Evolutionary conservation across 106 monocot genomes (phyloP), one percentile per base, ranked within the genome.

Genomic region (Narthecium ossifragum): DNA sequence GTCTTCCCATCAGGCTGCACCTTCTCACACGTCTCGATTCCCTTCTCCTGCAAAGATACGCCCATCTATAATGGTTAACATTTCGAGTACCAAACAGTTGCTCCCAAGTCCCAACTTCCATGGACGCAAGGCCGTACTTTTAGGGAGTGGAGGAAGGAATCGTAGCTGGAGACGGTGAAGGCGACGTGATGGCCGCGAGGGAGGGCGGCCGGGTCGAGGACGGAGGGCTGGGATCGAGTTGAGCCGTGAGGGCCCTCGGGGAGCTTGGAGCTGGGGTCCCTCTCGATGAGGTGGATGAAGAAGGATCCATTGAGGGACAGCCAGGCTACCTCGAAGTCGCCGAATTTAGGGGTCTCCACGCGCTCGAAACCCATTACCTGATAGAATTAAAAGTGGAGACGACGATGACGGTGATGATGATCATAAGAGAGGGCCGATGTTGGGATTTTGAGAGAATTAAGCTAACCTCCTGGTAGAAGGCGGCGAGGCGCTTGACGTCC

Each of bases 1-100:
- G 92, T 88, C 64, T 73, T 84, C 28, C 92, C 87, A 75, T 84
- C 75, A 1, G 80, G 78, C 52, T 92, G 92, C n/a, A 66, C 75
- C 62, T 70, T 70, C 83, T 87, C 84, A 59, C 66, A 80, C 6
- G 55, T 64, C 64, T 72, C 67, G 34, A 88, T 78, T 40, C 84
- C 92, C 54, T 62, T 75, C 37, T 80, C 74, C 74, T 80, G 24
- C 15, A 33, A 53, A 52, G 25, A 67, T 54, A 23, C n/a, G 24
- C 39, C 3, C 11, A n/a, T n/a, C n/a, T n/a, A n/a, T n/a, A n/a
- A n/a, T n/a, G n/a, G n/a, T n/a, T n/a, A n/a, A n/a, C n/a, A n/a
- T n/a, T n/a, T n/a, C n/a, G n/a, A n/a, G n/a, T n/a, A n/a, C n/a
- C n/a, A n/a, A n/a, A n/a, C n/a, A n/a, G n/a, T n/a, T n/a, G n/a